Conservation (phyloP, 1,284 basidiomycete genomes). For the Psilocybe mexicana region DNA sequence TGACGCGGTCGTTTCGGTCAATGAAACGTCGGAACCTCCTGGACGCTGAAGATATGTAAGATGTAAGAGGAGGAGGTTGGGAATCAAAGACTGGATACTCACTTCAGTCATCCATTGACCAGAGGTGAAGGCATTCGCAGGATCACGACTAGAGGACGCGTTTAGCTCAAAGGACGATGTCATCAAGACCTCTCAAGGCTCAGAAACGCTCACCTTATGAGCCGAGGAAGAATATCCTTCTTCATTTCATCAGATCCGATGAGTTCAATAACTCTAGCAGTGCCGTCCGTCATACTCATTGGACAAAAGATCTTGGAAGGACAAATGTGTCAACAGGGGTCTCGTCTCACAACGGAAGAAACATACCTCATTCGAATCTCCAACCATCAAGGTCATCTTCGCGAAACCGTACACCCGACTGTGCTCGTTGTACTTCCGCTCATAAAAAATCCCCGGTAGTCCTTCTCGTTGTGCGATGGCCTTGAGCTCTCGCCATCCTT, state of each 20-base stretch:
- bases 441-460: conserved; percentile 62
- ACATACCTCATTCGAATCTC: conserved; percentile 62
- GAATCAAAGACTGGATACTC: conserved; percentile 7
- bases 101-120: conserved; percentile 89
- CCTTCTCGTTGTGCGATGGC: conserved; percentile 71
- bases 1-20: conserved; percentile 70
- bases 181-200: too few species aligned
- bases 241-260: conserved; percentile 63
- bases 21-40: conserved; percentile 77
- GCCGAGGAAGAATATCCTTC: conserved; percentile 52
- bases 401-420: conserved; percentile 64
- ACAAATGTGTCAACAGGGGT: background rate
- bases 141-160: conserved; percentile 53
- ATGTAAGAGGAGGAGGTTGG: background rate
- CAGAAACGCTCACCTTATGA: conserved; percentile 49
- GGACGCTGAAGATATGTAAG: conserved; percentile 46
- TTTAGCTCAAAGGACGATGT: background rate
- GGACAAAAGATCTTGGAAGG: conserved; percentile 62
- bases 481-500: conserved; percentile 74
- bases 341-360: background rate
- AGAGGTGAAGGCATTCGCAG: conserved; percentile 63
- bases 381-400: conserved; percentile 61
- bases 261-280: conserved; percentile 70
- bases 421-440: conserved; percentile 55
- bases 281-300: conserved; percentile 78